Evolutionary conservation across 75 land plant species (phyloP).

Genomic region (Isoetes taiwanensis): DNA sequence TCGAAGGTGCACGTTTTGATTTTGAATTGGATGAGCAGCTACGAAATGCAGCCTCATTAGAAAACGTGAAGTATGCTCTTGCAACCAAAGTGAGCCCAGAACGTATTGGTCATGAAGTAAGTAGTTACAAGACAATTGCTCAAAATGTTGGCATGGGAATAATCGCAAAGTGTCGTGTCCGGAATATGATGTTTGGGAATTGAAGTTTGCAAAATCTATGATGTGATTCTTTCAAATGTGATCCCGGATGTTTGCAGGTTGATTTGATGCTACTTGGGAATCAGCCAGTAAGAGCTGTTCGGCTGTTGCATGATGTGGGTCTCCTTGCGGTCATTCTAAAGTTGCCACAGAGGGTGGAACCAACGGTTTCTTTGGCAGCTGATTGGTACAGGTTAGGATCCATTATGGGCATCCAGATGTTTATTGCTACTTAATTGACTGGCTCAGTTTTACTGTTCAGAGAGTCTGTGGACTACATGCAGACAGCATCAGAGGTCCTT

Average conservation of each 20-base stretch:
- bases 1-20: slow-evolving; percentile 73
- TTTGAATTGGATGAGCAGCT: slow-evolving; percentile 70
- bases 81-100: slow-evolving; percentile 72
- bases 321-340: slow-evolving; percentile 58
- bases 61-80: slow-evolving; percentile 67
- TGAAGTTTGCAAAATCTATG: neutral
- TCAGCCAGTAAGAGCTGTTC: slow-evolving; percentile 55
- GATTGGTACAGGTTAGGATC: slow-evolving; percentile 34
- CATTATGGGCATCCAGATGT: neutral
- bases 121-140: neutral
- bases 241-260: too few relatives aligned
- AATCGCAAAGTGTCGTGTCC: neutral
- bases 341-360: slow-evolving; percentile 33
- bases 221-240: neutral
- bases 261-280: slow-evolving; percentile 86
- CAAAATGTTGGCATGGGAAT: neutral
- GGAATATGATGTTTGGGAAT: neutral
- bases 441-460: slow-evolving; percentile 9
- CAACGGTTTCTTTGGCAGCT: slow-evolving; percentile 26
- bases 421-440: neutral
- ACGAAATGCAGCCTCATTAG: slow-evolving; percentile 57
- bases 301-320: slow-evolving; percentile 44
- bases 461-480: slow-evolving; percentile 28
- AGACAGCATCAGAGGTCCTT: slow-evolving; percentile 31
- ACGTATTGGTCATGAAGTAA: slow-evolving; percentile 90